phyloP scores from a whole-genome alignment of 1,139 yeast genomes.

The Hansenula lynferdii region DNA sequence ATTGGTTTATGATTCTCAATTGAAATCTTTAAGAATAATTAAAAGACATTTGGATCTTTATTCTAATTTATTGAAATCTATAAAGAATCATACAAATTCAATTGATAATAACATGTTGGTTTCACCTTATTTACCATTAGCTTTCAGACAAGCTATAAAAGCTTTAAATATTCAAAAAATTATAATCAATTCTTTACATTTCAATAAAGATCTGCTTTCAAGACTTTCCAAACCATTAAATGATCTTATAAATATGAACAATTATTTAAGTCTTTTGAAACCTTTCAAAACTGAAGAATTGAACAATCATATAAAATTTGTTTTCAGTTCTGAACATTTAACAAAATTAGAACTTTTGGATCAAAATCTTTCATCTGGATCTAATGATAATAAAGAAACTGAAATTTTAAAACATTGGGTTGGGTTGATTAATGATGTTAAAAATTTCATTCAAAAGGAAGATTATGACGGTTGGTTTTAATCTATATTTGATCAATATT shows the following conservation, averaged over 20 bases:
- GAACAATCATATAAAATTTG: conserved; percentile 22
- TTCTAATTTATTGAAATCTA: conserved; percentile 7
- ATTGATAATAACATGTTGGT: conserved; percentile 13
- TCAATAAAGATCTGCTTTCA: conserved; percentile 17
- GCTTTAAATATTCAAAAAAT: conserved; percentile 20
- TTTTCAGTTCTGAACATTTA: conserved; percentile 16
- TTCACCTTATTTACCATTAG: conserved; percentile 23
- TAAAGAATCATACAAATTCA: conserved; percentile 18
- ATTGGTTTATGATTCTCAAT: conserved; percentile 39
- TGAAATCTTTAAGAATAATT: conserved; percentile 40
- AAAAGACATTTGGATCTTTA: conserved; percentile 14
- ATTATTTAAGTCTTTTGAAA: conserved; percentile 20
- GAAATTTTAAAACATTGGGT: conserved; percentile 16
- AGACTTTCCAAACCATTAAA: conserved; percentile 20
- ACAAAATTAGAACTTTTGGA: conserved; percentile 18
- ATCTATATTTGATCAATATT: conserved; percentile 1
- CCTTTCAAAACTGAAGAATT: conserved; percentile 22
- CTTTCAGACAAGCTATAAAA: conserved; percentile 23
- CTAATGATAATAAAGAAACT: not conserved
- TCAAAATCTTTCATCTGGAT: not conserved
- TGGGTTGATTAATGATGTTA: conserved; percentile 18
- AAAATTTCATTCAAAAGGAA: conserved; percentile 14
- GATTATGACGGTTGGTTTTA: conserved; percentile 25
- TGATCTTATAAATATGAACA: conserved; percentile 22
- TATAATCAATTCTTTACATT: conserved; percentile 22